Conservation (phyloP, 2,329 filamentous ascomycete genomes). For the Trichophyton equinum region DNA sequence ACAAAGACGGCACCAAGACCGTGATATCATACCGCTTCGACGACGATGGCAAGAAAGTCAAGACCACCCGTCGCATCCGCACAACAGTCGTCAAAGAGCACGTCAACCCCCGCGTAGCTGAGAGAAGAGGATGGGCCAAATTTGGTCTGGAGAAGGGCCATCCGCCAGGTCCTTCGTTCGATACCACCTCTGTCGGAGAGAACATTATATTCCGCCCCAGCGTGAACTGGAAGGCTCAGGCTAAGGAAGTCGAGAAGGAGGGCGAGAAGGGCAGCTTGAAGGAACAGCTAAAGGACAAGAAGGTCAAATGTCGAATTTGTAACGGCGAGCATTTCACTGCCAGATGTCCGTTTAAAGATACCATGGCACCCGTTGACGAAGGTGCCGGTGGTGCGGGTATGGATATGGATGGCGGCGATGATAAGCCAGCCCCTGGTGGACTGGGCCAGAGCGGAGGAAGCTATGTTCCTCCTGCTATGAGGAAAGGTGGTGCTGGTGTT, state of each 20-base stretch:
- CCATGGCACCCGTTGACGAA: constrained; percentile 63
- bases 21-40: constrained; percentile 81
- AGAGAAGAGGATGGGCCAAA: constrained; percentile 85
- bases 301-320: constrained; percentile 99
- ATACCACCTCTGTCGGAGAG: constrained; percentile 89
- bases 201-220: constrained; percentile 95
- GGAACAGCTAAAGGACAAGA: constrained; percentile 81
- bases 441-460: constrained; percentile 57
- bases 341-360: constrained; percentile 98
- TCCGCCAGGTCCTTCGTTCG: constrained; percentile 63
- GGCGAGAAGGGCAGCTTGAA: constrained; percentile 50
- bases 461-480: constrained; percentile 88
- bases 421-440: constrained; percentile 37
- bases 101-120: constrained; percentile 92
- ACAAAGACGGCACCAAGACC: constrained; percentile 98
- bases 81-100: constrained; percentile 82
- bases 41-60: constrained; percentile 89
- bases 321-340: constrained; percentile 98
- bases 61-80: constrained; percentile 91
- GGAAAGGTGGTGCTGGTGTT: constrained; percentile 47
- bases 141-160: constrained; percentile 87
- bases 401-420: constrained; percentile 36
- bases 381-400: constrained; percentile 31
- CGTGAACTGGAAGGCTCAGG: constrained; percentile 86
- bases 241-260: constrained; percentile 53